Base-by-base conservation (phyloP, 148 eudicot genomes). In the Chenopodium berlandieri region DNA sequence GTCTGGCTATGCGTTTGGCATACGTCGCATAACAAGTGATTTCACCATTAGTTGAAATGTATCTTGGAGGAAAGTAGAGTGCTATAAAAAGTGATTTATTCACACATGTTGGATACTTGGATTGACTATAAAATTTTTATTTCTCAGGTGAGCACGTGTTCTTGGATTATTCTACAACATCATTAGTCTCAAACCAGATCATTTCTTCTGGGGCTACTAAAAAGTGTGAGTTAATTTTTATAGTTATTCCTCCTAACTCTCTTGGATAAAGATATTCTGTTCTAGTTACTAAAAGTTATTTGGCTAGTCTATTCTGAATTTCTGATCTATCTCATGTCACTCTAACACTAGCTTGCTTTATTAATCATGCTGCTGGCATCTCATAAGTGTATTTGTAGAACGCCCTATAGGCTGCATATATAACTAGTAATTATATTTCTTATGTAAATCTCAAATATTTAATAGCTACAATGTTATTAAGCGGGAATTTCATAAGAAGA, bases 71-170 rank as follows among this genome's bases (percentile, higher is more conserved):
- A 16, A 37, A 67, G 56, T 68, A 46, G 68, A 56, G 4, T 62
- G 67, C 8, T 63, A 19, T 48, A 46, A 31, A 6, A 44, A 31
- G 27, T 84, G 31, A 31, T 46, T 37, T 71, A 25, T 60, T 20
- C 13, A 62, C 32, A 75, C 46, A 75, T 47, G 64, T 67, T 63
- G 56, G 40, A 32, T 25, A 31, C 63, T 66, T 62, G 54, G 44
- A 34, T 25, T 74, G n/a, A 79, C 30, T 54, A 4, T 78, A 9
- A n/a, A 52, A 64, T 34, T 1, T 78, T 23, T 17, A 44, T 44
- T 30, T 56, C 23, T 77, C 92, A 96, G 99, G 99, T 60, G 99
- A 96, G 83, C 89, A 90, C 83, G 89, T 90, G 54, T 92, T 96
- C 87, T 87, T 96, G 95, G 95, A 96, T 84, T 90, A 88, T 83